Evolutionary conservation across 306 rosid genomes (phyloP).

Genomic region (Quercus dentata): DNA sequence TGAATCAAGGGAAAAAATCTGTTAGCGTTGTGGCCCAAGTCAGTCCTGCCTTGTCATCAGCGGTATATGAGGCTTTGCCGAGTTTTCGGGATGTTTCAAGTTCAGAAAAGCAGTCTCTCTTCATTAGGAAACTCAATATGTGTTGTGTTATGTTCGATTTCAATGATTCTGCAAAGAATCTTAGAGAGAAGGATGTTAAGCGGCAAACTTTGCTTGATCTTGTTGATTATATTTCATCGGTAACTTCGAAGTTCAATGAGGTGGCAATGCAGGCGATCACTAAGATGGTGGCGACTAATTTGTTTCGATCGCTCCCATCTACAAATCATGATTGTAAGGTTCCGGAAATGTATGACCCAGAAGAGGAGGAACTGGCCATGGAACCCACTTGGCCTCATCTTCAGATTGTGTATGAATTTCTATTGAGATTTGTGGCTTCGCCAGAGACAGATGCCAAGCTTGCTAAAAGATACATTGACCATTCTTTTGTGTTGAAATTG

Average conservation of each 20-base stretch:
- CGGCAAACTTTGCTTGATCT: slow-evolving; percentile 55
- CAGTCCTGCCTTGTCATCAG: slow-evolving; percentile 26
- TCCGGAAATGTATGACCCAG: slow-evolving; percentile 42
- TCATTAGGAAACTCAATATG: slow-evolving; percentile 48
- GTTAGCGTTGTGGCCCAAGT: slow-evolving; percentile 17
- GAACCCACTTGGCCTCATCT: slow-evolving; percentile 69
- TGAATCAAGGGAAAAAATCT: slow-evolving; percentile 37
- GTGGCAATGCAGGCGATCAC: slow-evolving; percentile 49
- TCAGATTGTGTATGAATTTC: slow-evolving; percentile 55
- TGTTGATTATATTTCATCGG: slow-evolving; percentile 45
- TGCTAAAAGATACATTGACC: slow-evolving; percentile 56
- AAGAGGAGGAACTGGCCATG: slow-evolving; percentile 57
- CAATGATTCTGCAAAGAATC: slow-evolving; percentile 41
- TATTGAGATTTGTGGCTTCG: slow-evolving; percentile 54
- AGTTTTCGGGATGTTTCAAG: slow-evolving; percentile 49
- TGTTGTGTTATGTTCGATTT: slow-evolving; percentile 57
- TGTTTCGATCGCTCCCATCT: slow-evolving; percentile 50
- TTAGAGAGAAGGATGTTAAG: slow-evolving; percentile 54
- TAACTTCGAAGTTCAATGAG: slow-evolving; percentile 50
- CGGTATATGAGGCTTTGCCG: slow-evolving; percentile 54
- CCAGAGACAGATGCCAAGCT: slow-evolving; percentile 61
- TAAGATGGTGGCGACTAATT: slow-evolving; percentile 50
- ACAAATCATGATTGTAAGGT: slow-evolving; percentile 37
- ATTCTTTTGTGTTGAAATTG: slow-evolving; percentile 53
- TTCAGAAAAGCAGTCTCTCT: slow-evolving; percentile 47